Evolutionary conservation across 2,329 filamentous ascomycete species (phyloP).

Genomic region (Furcasterigmium sp.): DNA sequence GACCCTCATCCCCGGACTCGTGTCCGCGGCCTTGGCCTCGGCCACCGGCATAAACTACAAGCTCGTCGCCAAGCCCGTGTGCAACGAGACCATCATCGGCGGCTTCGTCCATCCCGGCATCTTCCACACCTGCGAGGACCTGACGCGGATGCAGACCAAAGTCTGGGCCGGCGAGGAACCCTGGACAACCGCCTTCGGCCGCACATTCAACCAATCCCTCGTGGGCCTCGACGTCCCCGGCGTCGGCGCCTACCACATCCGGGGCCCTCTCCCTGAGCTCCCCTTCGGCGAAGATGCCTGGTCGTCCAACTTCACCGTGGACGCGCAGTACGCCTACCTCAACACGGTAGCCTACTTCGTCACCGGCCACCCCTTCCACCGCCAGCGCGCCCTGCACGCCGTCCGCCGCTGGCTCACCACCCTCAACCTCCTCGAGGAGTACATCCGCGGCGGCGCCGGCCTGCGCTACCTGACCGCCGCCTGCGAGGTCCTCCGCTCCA

Average conservation of each 20-base stretch:
- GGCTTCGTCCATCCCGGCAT: constrained; percentile 5
- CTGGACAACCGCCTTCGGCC: constrained; percentile 20
- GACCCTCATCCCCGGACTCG: too few species aligned
- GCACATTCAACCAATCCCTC: neutral
- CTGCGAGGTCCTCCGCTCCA: neutral
- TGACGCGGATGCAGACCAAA: constrained; percentile 31
- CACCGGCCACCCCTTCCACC: neutral
- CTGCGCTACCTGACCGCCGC: neutral
- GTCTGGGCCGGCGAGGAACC: constrained; percentile 20
- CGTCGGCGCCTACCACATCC: constrained; percentile 20
- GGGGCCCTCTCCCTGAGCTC: constrained; percentile 22
- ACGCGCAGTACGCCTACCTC: constrained; percentile 32
- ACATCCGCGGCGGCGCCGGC: neutral
- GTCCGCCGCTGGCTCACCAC: neutral
- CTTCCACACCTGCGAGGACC: constrained; percentile 29
- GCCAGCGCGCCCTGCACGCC: neutral
- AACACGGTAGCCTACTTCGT: neutral
- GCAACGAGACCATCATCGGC: neutral
- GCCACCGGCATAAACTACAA: neutral
- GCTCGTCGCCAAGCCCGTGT: neutral
- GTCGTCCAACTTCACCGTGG: constrained; percentile 26
- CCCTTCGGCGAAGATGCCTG: constrained; percentile 23
- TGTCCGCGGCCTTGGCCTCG: too few species aligned
- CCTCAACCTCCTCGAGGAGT: neutral
- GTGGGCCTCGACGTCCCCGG: constrained; percentile 24